Evolutionary conservation across 2,329 filamentous ascomycete species (phyloP), one percentile per base, ranked within the genome.

Genomic region (Fusarium redolens): DNA sequence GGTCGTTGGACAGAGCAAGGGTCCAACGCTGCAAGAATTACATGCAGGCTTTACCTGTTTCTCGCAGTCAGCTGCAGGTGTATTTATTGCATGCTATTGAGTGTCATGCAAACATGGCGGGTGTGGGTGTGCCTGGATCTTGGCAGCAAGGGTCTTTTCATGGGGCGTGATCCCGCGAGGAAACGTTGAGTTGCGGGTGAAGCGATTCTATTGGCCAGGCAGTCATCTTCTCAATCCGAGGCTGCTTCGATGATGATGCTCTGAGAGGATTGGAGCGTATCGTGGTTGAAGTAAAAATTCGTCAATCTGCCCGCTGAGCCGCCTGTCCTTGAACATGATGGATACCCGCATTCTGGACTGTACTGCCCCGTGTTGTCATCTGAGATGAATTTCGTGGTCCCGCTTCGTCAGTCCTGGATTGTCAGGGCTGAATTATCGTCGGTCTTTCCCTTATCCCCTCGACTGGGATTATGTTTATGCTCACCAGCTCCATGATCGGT

Each of bases 61-160:
- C 30, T 17, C 17, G 20, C 38, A 33, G 13, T 5, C 9, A 22
- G 41, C 13, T 60, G 57, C 25, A 43, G 28, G 18, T 14, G n/a
- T 50, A 51, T 65, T 73, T 73, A 38, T 68, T 50, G 47, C 47
- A 56, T 12, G 45, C 35, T 14, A 13, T 45, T 30, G 20, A 44
- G 50, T 47, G 52, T 37, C 50, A 61, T 60, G 50, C 58, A 48
- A 40, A 40, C 33, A 35, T 57, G 61, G 41, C 33, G 58, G 50
- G 61, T 75, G 72, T 75, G 72, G 58, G 60, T 73, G 72, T 71
- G 62, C 56, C 51, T 63, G n/a, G 54, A 12, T 52, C 69, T 69
- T 68, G 51, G 47, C 58, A 70, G 50, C 71, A 71, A 73, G 71
- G 71, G 56, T 65, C 55, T 45, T 45, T 41, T 22, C 17, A 37